Evolutionary conservation across 805 yeast genomes (phyloP).

Genomic region (Saccharomycodes ludwigii): DNA sequence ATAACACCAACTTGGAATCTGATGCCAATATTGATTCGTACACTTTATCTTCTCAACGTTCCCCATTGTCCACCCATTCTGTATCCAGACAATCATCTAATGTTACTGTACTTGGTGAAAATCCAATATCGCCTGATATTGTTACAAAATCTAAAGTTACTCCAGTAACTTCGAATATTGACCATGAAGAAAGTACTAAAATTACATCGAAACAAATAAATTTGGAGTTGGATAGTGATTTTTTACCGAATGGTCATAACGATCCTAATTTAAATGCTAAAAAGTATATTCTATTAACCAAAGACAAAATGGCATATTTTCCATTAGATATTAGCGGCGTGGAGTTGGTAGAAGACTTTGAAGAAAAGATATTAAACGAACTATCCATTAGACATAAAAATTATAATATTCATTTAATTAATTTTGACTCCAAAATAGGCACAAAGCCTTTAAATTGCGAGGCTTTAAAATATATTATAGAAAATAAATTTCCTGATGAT

Average conservation of each 20-base stretch:
- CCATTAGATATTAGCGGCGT: conserved; percentile 32
- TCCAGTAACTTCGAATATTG: too few relatives aligned
- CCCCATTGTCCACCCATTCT: too few relatives aligned
- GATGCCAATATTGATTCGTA: too few relatives aligned
- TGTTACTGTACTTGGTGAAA: too few relatives aligned
- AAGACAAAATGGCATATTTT: conserved; percentile 45
- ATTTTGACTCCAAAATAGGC: conserved; percentile 50
- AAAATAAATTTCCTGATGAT: neutral
- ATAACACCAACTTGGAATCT: too few relatives aligned
- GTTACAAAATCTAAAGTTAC: too few relatives aligned
- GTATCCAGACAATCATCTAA: too few relatives aligned
- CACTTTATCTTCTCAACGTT: too few relatives aligned
- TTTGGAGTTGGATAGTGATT: conserved; percentile 5
- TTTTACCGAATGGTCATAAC: conserved; percentile 8
- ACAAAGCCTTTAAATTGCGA: conserved; percentile 28
- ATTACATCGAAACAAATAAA: conserved; percentile 7
- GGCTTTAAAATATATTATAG: conserved; percentile 23
- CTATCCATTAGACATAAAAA: conserved; percentile 20
- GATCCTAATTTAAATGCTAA: too few relatives aligned
- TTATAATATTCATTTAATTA: conserved; percentile 48
- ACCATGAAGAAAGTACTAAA: conserved; percentile 8
- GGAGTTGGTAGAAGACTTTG: conserved; percentile 26
- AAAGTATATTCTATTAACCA: conserved; percentile 41
- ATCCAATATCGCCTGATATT: too few relatives aligned
- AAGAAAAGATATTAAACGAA: conserved; percentile 26